Evolutionary conservation across 139 green algal genomes (phyloP).

Genomic region (Chlamydomonas sphaeroides): DNA sequence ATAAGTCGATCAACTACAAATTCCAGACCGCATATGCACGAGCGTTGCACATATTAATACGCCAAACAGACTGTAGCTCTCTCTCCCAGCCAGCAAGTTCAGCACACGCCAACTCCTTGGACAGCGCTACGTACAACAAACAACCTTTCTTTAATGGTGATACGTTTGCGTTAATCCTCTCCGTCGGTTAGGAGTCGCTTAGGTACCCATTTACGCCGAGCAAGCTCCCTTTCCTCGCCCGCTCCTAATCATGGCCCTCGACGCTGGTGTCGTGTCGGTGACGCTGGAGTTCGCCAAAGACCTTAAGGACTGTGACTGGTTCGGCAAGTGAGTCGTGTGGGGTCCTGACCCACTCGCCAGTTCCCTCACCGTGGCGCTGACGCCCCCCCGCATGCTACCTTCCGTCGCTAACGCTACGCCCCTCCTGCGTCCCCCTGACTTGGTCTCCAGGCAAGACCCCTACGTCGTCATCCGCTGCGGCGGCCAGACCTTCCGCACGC

Average conservation of each 20-base stretch:
- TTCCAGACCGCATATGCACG: too few relatives aligned
- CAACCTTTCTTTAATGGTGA: too few relatives aligned
- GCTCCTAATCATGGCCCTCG: neutral
- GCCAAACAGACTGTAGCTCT: too few relatives aligned
- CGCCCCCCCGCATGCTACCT: neutral
- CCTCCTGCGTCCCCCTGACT: neutral
- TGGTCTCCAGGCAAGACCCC: constrained; percentile 29
- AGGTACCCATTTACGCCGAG: too few relatives aligned
- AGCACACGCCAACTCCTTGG: too few relatives aligned
- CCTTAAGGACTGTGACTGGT: constrained; percentile 1
- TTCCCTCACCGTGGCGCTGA: neutral
- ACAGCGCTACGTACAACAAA: too few relatives aligned
- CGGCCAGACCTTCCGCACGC: constrained; percentile 18
- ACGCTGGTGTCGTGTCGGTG: neutral
- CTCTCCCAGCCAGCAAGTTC: too few relatives aligned
- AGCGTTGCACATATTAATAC: too few relatives aligned
- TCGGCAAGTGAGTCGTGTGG: neutral
- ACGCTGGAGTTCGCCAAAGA: neutral
- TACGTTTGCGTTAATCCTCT: too few relatives aligned
- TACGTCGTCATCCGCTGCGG: constrained; percentile 32
- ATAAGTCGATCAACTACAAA: too few relatives aligned
- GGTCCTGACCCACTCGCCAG: neutral
- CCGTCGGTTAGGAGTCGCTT: too few relatives aligned
- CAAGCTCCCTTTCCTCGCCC: too few relatives aligned
- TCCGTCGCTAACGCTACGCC: neutral